These are phyloP conservation scores for Aspergillus hiratsukae DNA, from an alignment of 2,329 filamentous ascomycete species.

Conservation along the genomic window DNA sequence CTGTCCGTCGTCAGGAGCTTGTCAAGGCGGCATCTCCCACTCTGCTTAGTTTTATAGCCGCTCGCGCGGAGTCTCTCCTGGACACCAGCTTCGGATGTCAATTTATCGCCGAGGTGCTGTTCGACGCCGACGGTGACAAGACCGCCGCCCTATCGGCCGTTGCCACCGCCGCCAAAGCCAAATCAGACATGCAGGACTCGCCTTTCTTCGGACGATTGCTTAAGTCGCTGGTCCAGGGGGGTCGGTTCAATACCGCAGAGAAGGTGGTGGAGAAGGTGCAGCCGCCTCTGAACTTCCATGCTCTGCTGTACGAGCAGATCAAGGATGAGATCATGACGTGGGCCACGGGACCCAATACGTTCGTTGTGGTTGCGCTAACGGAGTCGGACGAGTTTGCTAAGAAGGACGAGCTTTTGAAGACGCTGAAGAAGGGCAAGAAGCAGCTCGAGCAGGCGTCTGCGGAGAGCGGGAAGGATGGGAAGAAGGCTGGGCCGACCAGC, in stretches of 20 bases:
- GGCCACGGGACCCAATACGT: constrained; percentile 82
- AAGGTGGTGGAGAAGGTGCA: constrained; percentile 68
- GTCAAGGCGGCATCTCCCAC: constrained; percentile 68
- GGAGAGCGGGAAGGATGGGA: constrained; percentile 46
- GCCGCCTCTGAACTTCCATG: constrained; percentile 74
- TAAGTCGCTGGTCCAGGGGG: constrained; percentile 85
- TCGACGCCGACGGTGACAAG: constrained; percentile 73
- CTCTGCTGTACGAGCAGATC: constrained; percentile 76
- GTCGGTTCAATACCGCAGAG: constrained; percentile 71
- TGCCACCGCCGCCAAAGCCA: constrained; percentile 44
- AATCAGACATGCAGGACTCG: constrained; percentile 53
- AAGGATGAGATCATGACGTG: constrained; percentile 70
- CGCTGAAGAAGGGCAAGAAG: constrained; percentile 69
- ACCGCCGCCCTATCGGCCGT: constrained; percentile 66
- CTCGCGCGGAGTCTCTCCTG: constrained; percentile 64
- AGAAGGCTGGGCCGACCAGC: constrained; percentile 38
- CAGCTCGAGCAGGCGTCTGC: constrained; percentile 57
- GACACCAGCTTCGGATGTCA: constrained; percentile 80
- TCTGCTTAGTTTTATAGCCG: constrained; percentile 68
- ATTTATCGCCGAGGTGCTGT: constrained; percentile 75
- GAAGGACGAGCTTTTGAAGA: constrained; percentile 62
- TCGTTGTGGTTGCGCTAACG: constrained; percentile 75
- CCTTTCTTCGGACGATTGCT: constrained; percentile 75
- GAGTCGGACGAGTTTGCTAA: constrained; percentile 69
- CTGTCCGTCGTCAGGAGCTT: constrained; percentile 70